Evolutionary conservation across 2,329 filamentous ascomycete genomes (phyloP).

Genomic region (Ophiostoma triangulosporum): DNA sequence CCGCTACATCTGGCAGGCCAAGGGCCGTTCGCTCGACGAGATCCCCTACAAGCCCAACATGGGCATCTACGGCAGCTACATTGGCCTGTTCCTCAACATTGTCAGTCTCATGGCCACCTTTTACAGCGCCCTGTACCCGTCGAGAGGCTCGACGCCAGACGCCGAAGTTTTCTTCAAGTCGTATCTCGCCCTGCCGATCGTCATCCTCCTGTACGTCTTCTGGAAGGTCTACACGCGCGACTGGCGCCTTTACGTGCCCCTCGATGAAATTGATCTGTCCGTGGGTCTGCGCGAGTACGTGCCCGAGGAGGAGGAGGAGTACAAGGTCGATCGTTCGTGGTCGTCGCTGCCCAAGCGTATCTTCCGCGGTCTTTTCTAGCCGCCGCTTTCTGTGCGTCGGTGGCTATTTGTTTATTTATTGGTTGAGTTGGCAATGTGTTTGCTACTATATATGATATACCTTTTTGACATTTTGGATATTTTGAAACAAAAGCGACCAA

Average conservation of each 20-base stretch:
- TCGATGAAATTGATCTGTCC: slow-evolving; percentile 48
- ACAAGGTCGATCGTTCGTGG: slow-evolving; percentile 20
- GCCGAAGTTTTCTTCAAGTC: slow-evolving; percentile 43
- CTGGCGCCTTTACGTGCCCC: slow-evolving; percentile 42
- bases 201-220: slow-evolving; percentile 43
- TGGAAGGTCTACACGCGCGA: slow-evolving; percentile 49
- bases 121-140: slow-evolving; percentile 48
- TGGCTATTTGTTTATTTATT: background rate
- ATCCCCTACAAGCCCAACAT: slow-evolving; percentile 33
- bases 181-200: slow-evolving; percentile 45
- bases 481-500: background rate
- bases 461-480: background rate
- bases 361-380: slow-evolving; percentile 23
- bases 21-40: slow-evolving; percentile 38
- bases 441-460: background rate
- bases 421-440: background rate
- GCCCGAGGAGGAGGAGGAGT: slow-evolving; percentile 27
- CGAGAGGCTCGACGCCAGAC: slow-evolving; percentile 20
- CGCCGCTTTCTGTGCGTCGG: slow-evolving; percentile 1
- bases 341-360: slow-evolving; percentile 23
- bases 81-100: slow-evolving; percentile 52
- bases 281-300: slow-evolving; percentile 42
- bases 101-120: slow-evolving; percentile 60
- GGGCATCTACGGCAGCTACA: slow-evolving; percentile 54
- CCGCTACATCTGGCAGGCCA: slow-evolving; percentile 44